Evolutionary conservation across 2,329 filamentous ascomycete genomes (phyloP).

Genomic region (Trichoderma polysporum): DNA sequence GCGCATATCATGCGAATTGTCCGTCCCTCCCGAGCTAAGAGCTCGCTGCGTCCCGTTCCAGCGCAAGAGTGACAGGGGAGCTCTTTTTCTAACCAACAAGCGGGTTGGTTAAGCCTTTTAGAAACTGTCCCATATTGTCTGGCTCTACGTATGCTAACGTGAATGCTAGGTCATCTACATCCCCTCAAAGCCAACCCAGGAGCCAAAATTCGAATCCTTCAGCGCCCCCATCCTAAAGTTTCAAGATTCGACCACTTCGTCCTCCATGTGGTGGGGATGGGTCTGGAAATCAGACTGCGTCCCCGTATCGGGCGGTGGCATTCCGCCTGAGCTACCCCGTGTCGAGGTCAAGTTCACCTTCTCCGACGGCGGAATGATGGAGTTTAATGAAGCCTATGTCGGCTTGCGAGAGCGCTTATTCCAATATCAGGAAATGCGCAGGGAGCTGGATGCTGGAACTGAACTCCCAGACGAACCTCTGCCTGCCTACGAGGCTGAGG

Average conservation of each 20-base stretch:
- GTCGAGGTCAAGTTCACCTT: constrained; percentile 85
- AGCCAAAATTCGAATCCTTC: constrained; percentile 74
- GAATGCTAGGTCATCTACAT: constrained; percentile 72
- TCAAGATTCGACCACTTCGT: constrained; percentile 75
- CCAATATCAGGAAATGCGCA: constrained; percentile 74
- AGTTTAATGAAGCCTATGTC: constrained; percentile 82
- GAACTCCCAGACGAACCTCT: constrained; percentile 80
- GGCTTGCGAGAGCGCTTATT: constrained; percentile 79
- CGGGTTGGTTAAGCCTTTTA: constrained; percentile 55
- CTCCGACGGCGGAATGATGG: constrained; percentile 91
- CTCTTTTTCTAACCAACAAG: constrained; percentile 80
- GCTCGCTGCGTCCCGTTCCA: constrained; percentile 63
- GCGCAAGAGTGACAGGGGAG: constrained; percentile 71
- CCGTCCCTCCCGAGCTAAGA: constrained; percentile 64
- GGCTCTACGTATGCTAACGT: neutral
- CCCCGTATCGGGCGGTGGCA: constrained; percentile 79
- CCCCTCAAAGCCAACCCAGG: constrained; percentile 64
- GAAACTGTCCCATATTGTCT: neutral
- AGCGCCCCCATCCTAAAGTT: constrained; percentile 84
- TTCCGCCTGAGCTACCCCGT: constrained; percentile 69
- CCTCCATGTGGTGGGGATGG: constrained; percentile 91
- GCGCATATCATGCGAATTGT: constrained; percentile 73
- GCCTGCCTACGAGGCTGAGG: constrained; percentile 75
- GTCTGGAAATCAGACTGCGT: constrained; percentile 80
- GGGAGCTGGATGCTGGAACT: constrained; percentile 63